These are phyloP conservation scores for Eragrostis nindensis DNA, from an alignment of 176 grass and related monocot species.

Conservation along the genomic window DNA sequence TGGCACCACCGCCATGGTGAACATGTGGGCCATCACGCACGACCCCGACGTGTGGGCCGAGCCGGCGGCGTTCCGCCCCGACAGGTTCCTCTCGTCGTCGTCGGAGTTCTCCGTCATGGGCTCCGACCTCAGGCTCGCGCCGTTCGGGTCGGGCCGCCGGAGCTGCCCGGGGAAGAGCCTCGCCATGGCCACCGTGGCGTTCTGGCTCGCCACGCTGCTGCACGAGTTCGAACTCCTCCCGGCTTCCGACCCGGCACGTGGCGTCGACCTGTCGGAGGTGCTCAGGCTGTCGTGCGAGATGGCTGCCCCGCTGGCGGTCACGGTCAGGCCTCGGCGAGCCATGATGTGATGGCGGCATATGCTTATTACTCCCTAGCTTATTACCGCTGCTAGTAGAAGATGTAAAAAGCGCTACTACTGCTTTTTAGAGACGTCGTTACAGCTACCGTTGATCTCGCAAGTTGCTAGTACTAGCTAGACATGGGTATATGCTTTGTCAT, in stretches of 20 bases:
- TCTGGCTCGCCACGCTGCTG: conserved; percentile 80
- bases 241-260: neutral
- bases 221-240: conserved; percentile 68
- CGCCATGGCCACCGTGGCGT: conserved; percentile 74
- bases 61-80: conserved; percentile 56
- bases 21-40: conserved; percentile 98
- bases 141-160: conserved; percentile 75
- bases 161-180: conserved; percentile 88
- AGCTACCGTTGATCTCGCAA: too few species aligned
- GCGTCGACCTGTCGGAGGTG: conserved; percentile 64
- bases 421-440: too few species aligned
- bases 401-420: neutral
- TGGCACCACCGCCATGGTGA: conserved; percentile 93
- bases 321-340: conserved; percentile 1
- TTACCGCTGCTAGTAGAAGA: neutral
- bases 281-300: conserved; percentile 93
- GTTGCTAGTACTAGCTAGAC: conserved; percentile 12
- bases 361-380: neutral
- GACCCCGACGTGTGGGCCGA: conserved; percentile 68
- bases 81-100: conserved; percentile 40
- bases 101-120: conserved; percentile 47
- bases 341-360: conserved; percentile 1
- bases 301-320: conserved; percentile 61
- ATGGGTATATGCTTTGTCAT: conserved; percentile 14
- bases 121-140: conserved; percentile 73